These are phyloP conservation scores for Diospyros lotus DNA, from an alignment of 148 eudicot species.

Conservation along the genomic window DNA sequence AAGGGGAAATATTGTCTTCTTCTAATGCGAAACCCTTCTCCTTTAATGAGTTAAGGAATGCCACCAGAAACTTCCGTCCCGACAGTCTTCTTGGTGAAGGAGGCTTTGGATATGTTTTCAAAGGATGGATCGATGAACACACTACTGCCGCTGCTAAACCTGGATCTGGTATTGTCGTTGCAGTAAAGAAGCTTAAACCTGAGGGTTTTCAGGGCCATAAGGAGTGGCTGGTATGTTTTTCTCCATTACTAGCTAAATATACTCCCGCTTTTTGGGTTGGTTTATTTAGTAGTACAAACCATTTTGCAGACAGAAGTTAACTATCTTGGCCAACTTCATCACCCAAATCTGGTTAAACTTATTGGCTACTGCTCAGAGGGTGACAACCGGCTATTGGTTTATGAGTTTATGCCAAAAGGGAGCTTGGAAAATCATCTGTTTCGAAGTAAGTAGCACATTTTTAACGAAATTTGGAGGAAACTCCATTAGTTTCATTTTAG, in stretches of 20 bases:
- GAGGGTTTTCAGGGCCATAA: constrained; percentile 39
- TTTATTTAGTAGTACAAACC: neutral
- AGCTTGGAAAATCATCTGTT: constrained; percentile 41
- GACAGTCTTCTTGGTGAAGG: constrained; percentile 40
- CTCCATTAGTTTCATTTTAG: neutral
- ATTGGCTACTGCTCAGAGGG: constrained; percentile 39
- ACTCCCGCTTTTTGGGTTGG: neutral
- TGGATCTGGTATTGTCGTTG: constrained; percentile 37
- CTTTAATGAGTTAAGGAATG: constrained; percentile 27
- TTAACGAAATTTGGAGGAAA: neutral
- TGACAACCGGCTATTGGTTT: constrained; percentile 34
- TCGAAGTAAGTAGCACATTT: constrained; percentile 26
- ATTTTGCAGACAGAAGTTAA: constrained; percentile 39
- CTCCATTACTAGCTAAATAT: neutral
- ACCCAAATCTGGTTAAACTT: constrained; percentile 38
- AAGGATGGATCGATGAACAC: constrained; percentile 37
- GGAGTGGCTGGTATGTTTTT: constrained; percentile 39
- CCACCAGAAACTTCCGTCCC: constrained; percentile 34
- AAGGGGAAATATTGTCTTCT: constrained; percentile 31
- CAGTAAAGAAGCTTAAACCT: constrained; percentile 36
- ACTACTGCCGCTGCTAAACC: constrained; percentile 29
- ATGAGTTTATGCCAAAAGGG: constrained; percentile 38
- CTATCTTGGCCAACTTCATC: constrained; percentile 38
- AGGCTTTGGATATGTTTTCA: constrained; percentile 41
- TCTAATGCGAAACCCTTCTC: constrained; percentile 24